Evolutionary conservation across 371 early-diverging fungal genomes (phyloP).

Genomic region (Syncephalis plumigaleata): DNA sequence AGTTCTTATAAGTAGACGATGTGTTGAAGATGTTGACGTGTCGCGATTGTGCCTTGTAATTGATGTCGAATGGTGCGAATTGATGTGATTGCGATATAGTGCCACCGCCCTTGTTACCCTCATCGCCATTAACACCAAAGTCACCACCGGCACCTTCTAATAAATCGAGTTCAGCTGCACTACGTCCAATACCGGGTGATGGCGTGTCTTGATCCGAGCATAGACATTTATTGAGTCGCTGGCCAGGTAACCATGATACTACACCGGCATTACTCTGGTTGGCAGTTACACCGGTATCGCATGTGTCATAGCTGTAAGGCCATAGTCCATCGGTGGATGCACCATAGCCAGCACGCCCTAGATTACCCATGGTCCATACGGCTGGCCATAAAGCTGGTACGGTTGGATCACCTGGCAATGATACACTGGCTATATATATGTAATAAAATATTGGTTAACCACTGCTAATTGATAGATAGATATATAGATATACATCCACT

Average conservation of each 20-base stretch:
- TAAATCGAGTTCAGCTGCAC: slow-evolving; percentile 33
- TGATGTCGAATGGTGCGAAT: slow-evolving; percentile 7
- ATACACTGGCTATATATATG: slow-evolving; percentile 25
- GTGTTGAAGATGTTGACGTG: too few relatives aligned
- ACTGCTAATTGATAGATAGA: background rate
- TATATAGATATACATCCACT: background rate
- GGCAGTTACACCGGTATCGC: slow-evolving; percentile 26
- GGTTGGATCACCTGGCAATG: slow-evolving; percentile 22
- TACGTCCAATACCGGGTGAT: slow-evolving; percentile 25
- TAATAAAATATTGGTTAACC: too few relatives aligned
- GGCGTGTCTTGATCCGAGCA: slow-evolving; percentile 24
- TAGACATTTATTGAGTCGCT: slow-evolving; percentile 27
- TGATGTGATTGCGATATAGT: slow-evolving; percentile 7
- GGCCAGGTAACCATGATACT: slow-evolving; percentile 13
- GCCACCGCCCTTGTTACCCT: background rate
- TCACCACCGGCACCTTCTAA: slow-evolving; percentile 17
- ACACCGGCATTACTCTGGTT: slow-evolving; percentile 14
- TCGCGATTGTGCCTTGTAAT: background rate
- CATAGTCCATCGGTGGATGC: slow-evolving; percentile 34
- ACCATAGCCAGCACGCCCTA: slow-evolving; percentile 31
- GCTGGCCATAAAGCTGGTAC: slow-evolving; percentile 33
- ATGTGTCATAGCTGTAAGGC: slow-evolving; percentile 30
- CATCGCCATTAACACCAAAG: background rate
- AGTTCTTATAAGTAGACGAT: slow-evolving; percentile 1
- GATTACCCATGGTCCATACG: slow-evolving; percentile 34